Evolutionary conservation across 495 filamentous ascomycete genomes (phyloP).

Genomic region (Neurospora intermedia): DNA sequence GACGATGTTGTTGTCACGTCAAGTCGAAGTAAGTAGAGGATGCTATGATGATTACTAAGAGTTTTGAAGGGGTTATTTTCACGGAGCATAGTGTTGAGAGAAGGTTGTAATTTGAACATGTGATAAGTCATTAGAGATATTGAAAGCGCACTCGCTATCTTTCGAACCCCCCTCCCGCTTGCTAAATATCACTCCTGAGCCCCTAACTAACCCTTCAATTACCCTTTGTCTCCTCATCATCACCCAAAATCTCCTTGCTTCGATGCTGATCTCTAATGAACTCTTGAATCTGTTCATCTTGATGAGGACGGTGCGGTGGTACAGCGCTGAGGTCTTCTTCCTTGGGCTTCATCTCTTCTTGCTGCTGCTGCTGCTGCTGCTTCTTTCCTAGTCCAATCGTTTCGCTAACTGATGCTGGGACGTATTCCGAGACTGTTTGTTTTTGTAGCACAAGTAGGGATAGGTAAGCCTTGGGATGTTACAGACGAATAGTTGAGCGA

Average conservation of each 20-base stretch:
- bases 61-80: too few species aligned
- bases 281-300: slow-evolving; percentile 25
- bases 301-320: slow-evolving; percentile 20
- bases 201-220: neutral
- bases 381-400: slow-evolving; percentile 8
- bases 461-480: neutral
- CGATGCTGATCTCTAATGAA: slow-evolving; percentile 28
- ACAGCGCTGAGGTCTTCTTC: slow-evolving; percentile 1
- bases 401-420: slow-evolving; percentile 14
- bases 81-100: too few species aligned
- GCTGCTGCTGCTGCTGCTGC: neutral
- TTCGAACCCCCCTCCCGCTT: neutral
- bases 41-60: too few species aligned
- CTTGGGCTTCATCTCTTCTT: neutral
- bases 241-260: slow-evolving; percentile 11
- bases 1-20: neutral
- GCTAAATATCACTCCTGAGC: neutral
- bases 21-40: too few species aligned
- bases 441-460: neutral
- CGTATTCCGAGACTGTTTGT: slow-evolving; percentile 14
- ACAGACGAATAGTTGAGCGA: neutral
- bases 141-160: neutral
- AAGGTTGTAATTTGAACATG: neutral
- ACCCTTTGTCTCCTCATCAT: neutral
- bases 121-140: neutral